Conservation (phyloP, 352 stramenopile species). For the Thalassiosira livingstoniorum region DNA sequence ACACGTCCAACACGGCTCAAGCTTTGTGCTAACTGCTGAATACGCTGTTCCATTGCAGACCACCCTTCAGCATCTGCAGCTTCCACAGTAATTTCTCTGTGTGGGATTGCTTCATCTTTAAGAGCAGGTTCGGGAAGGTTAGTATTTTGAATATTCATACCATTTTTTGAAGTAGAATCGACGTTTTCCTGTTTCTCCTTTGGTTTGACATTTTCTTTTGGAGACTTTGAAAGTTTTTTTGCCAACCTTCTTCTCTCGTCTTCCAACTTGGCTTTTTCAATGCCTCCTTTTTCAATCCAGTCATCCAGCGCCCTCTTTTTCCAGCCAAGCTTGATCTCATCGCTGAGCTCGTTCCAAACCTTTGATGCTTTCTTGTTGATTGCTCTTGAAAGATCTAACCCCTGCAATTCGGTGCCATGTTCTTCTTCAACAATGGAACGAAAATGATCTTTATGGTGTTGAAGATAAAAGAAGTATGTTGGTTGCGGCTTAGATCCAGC, state of each 20-base stretch:
- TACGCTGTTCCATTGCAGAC: slow-evolving; percentile 84
- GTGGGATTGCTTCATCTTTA: too few species aligned
- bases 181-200: slow-evolving; percentile 33
- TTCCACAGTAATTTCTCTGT: slow-evolving; percentile 78
- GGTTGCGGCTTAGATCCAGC: slow-evolving; percentile 66
- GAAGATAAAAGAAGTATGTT: slow-evolving; percentile 75
- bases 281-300: slow-evolving; percentile 71
- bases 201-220: slow-evolving; percentile 30
- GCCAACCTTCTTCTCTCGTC: slow-evolving; percentile 38
- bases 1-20: slow-evolving; percentile 83
- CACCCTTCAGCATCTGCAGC: slow-evolving; percentile 81
- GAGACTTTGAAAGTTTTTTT: slow-evolving; percentile 32
- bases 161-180: slow-evolving; percentile 17
- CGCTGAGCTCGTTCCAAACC: slow-evolving; percentile 68
- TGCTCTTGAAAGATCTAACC: slow-evolving; percentile 65
- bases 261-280: slow-evolving; percentile 62
- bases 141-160: neutral
- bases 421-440: slow-evolving; percentile 56
- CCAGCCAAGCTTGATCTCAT: slow-evolving; percentile 73
- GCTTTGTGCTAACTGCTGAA: slow-evolving; percentile 84
- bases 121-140: too few species aligned
- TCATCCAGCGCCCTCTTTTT: slow-evolving; percentile 73
- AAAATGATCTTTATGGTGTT: slow-evolving; percentile 62
- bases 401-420: slow-evolving; percentile 58
- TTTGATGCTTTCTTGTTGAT: slow-evolving; percentile 70